phyloP scores from a whole-genome alignment of 257 asterid genomes.

The Nicotiana paniculata region DNA sequence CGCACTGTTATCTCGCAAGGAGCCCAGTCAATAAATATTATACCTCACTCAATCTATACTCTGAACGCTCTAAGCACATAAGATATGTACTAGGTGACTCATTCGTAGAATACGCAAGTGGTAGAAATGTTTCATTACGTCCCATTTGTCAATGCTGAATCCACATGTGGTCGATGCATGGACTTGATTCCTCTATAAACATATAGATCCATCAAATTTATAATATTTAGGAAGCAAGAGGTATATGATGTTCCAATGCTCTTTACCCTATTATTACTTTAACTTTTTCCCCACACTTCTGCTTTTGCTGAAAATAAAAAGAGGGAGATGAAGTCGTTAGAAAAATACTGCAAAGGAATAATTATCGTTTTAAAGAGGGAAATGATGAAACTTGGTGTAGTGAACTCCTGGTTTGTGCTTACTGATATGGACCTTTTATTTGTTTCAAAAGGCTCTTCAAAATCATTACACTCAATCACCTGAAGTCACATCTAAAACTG shows the following conservation, averaged over 20 bases:
- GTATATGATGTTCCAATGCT: background rate
- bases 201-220: background rate
- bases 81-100: background rate
- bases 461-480: slow-evolving; percentile 58
- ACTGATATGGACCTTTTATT: slow-evolving; percentile 3
- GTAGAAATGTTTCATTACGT: background rate
- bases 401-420: slow-evolving; percentile 5
- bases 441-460: slow-evolving; percentile 38
- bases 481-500: slow-evolving; percentile 74
- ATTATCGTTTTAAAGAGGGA: background rate
- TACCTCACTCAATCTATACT: background rate
- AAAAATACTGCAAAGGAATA: background rate
- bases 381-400: background rate
- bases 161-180: background rate
- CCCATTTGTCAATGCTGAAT: background rate
- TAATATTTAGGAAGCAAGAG: background rate
- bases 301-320: background rate
- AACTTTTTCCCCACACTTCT: background rate
- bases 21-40: background rate
- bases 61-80: background rate
- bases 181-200: background rate
- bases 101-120: background rate
- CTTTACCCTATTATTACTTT: background rate
- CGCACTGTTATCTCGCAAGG: background rate
- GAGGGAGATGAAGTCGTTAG: background rate